Conservation (phyloP, 2,329 filamentous ascomycete genomes). For the Colletotrichum higginsianum region DNA sequence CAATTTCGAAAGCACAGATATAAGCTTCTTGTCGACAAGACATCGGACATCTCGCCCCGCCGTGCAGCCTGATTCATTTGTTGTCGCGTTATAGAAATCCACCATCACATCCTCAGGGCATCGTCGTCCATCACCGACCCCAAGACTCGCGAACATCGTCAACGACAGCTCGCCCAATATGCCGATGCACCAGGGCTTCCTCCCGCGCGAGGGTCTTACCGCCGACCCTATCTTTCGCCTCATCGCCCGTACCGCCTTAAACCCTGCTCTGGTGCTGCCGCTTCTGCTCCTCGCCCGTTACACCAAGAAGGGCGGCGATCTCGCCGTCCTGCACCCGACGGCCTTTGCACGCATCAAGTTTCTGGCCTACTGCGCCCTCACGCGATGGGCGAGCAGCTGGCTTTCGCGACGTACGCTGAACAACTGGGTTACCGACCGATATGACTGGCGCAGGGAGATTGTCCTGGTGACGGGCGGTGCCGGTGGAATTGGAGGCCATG, state of each 20-base stretch:
- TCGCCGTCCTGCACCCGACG: conserved; percentile 67
- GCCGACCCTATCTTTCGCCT: conserved; percentile 72
- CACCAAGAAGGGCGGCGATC: conserved; percentile 72
- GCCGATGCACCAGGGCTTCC: conserved; percentile 63
- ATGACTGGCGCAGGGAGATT: conserved; percentile 78
- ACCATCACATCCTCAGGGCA: background rate
- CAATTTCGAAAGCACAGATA: background rate
- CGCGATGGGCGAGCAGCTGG: conserved; percentile 63
- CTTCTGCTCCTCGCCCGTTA: conserved; percentile 74
- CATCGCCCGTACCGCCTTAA: conserved; percentile 73
- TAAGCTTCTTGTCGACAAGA: background rate
- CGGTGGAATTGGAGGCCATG: conserved; percentile 78
- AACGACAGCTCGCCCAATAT: conserved; percentile 11
- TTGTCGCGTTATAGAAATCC: background rate
- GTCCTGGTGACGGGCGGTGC: conserved; percentile 83
- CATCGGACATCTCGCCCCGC: too few relatives aligned
- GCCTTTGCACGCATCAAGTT: conserved; percentile 67
- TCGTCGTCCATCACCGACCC: background rate
- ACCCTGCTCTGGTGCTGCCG: conserved; percentile 75
- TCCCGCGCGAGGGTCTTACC: conserved; percentile 72
- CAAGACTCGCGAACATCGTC: background rate
- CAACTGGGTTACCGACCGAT: conserved; percentile 67
- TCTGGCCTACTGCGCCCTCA: conserved; percentile 67
- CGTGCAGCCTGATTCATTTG: background rate
- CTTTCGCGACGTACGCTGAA: conserved; percentile 65